Evolutionary conservation across 2,329 filamentous ascomycete genomes (phyloP).

Genomic region (Aureobasidium sp.): DNA sequence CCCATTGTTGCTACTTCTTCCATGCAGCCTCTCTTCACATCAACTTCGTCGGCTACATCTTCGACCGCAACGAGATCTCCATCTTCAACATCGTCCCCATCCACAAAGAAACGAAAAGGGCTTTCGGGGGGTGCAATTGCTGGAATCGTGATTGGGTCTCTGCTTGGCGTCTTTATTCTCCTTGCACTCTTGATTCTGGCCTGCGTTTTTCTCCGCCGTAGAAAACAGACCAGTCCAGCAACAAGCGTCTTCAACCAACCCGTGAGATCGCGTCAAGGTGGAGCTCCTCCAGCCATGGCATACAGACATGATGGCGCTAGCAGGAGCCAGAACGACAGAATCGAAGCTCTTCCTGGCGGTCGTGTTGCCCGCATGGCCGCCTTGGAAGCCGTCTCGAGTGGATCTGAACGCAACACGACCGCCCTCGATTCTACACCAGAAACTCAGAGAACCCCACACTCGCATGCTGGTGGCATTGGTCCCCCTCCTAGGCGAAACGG

Average conservation of each 20-base stretch:
- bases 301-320: conserved; percentile 31
- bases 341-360: conserved; percentile 73
- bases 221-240: conserved; percentile 50
- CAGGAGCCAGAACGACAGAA: conserved; percentile 26
- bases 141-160: conserved; percentile 75
- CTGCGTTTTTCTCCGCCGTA: conserved; percentile 51
- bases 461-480: conserved; percentile 42
- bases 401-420: conserved; percentile 40
- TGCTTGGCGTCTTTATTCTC: conserved; percentile 64
- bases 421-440: conserved; percentile 52
- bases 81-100: conserved; percentile 22
- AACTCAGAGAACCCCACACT: conserved; percentile 31
- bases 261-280: conserved; percentile 48
- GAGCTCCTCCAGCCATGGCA: conserved; percentile 28
- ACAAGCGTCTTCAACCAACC: conserved; percentile 85
- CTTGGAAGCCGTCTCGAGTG: conserved; percentile 64
- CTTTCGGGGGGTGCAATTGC: conserved; percentile 84
- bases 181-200: conserved; percentile 51
- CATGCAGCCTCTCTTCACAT: conserved; percentile 49
- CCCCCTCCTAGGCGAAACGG: conserved; percentile 61
- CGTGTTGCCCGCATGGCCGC: conserved; percentile 95
- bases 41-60: conserved; percentile 34
- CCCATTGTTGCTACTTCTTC: conserved; percentile 55
- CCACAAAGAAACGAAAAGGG: conserved; percentile 30
- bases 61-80: conserved; percentile 18